These are phyloP conservation scores for Leptographium radiaticola DNA, from an alignment of 2,329 filamentous ascomycete species.

Conservation along the genomic window DNA sequence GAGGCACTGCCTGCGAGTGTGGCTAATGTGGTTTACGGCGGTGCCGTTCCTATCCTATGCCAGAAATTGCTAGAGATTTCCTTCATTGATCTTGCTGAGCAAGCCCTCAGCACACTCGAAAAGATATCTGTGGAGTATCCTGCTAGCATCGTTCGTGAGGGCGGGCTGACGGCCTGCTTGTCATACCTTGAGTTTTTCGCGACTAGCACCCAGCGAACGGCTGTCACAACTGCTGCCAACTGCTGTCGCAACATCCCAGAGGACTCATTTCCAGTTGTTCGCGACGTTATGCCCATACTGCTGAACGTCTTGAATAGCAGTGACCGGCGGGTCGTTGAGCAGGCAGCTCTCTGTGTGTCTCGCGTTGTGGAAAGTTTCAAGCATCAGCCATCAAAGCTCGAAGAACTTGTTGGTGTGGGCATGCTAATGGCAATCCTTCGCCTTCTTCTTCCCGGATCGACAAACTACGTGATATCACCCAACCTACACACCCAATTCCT, in stretches of 20 bases:
- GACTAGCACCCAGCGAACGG: conserved; percentile 90
- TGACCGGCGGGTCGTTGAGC: conserved; percentile 93
- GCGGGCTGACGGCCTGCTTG: conserved; percentile 86
- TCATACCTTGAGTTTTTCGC: conserved; percentile 96
- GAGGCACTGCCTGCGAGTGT: conserved; percentile 87
- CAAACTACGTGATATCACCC: conserved; percentile 74
- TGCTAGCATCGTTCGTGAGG: conserved; percentile 86
- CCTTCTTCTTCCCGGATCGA: conserved; percentile 82
- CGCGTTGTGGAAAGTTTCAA: conserved; percentile 96
- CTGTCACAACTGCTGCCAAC: conserved; percentile 93
- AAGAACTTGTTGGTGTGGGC: conserved; percentile 82
- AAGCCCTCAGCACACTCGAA: conserved; percentile 88
- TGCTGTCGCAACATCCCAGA: conserved; percentile 95
- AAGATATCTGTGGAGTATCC: conserved; percentile 97
- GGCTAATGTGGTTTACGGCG: conserved; percentile 93
- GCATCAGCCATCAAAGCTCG: conserved; percentile 72
- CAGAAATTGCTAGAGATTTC: conserved; percentile 92
- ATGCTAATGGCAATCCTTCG: conserved; percentile 75
- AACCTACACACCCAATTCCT: conserved; percentile 96
- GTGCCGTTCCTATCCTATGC: conserved; percentile 86
- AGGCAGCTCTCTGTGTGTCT: conserved; percentile 89
- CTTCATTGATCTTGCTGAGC: conserved; percentile 94
- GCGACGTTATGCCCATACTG: conserved; percentile 92
- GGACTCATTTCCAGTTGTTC: conserved; percentile 82
- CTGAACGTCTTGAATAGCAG: conserved; percentile 82